A percentile compares a stretch with the other conserved stretches of the same genome.
Conservation (phyloP, 2,329 filamentous ascomycete genomes). For the Aspergillus tubingensis region DNA sequence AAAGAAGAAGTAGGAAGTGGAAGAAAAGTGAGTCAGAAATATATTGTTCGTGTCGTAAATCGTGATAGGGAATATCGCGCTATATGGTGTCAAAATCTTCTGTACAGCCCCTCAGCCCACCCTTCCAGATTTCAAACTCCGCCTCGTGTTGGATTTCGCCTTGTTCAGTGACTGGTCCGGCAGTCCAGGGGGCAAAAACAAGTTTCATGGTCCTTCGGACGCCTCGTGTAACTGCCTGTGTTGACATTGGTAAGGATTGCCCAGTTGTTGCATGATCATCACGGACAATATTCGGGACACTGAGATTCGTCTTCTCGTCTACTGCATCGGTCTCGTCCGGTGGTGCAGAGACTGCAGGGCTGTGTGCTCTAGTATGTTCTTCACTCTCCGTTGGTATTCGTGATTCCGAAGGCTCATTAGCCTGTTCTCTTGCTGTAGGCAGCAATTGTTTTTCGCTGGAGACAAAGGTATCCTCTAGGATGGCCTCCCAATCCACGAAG, state of each 20-base stretch:
- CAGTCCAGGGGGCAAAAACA: slow-evolving; percentile 80
- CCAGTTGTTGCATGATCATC: not conserved
- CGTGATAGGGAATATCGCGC: not conserved
- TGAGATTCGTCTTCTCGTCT: not conserved
- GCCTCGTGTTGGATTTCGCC: slow-evolving; percentile 45
- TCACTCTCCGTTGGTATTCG: not conserved
- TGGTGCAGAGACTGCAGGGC: not conserved
- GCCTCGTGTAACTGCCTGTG: slow-evolving; percentile 3
- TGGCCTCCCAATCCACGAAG: slow-evolving; percentile 28
- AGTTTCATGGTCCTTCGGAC: slow-evolving; percentile 80
- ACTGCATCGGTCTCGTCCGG: not conserved
- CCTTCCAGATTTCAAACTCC: slow-evolving; percentile 74
- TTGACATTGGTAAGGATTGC: slow-evolving; percentile 1
- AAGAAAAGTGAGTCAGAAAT: not conserved
- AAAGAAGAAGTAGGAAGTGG: no score
- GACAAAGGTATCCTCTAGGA: slow-evolving; percentile 2
- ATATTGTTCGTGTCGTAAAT: not conserved
- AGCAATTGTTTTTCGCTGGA: not conserved
- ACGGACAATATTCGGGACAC: not conserved
- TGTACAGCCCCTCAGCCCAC: slow-evolving; percentile 49
- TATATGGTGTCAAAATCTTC: not conserved
- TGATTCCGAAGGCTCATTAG: not conserved
- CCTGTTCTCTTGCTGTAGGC: not conserved
- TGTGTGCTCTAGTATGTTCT: not conserved
- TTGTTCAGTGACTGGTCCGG: slow-evolving; percentile 53